These are phyloP conservation scores for Phyllosticta citrichinensis DNA, from an alignment of 2,329 filamentous ascomycete species.

Conservation along the genomic window DNA sequence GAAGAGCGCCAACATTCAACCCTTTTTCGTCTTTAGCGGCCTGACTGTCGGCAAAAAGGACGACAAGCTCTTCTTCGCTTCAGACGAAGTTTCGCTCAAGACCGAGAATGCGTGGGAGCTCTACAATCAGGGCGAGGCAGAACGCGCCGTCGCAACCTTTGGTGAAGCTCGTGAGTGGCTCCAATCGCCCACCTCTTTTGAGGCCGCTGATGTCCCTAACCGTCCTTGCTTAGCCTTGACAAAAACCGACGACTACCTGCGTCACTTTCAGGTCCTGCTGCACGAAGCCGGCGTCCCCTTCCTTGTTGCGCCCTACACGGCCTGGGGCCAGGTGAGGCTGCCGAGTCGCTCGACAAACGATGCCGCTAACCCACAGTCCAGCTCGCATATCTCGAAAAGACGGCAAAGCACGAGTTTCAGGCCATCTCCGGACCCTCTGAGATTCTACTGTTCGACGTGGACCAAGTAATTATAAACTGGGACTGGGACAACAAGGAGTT, in stretches of 20 bases:
- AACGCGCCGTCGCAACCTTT: conserved; percentile 76
- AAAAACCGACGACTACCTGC: conserved; percentile 54
- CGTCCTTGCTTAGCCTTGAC: conserved; percentile 27
- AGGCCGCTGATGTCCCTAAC: conserved; percentile 12
- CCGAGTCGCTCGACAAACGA: neutral
- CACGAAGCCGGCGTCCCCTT: conserved; percentile 61
- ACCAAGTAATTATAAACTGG: conserved; percentile 58
- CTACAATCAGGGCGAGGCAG: conserved; percentile 72
- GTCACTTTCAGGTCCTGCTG: conserved; percentile 66
- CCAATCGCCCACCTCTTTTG: neutral
- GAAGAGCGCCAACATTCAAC: conserved; percentile 59
- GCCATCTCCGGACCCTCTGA: conserved; percentile 79
- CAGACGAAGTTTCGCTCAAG: conserved; percentile 54
- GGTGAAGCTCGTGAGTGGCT: conserved; percentile 58
- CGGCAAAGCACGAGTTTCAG: conserved; percentile 57
- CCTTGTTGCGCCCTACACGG: conserved; percentile 76
- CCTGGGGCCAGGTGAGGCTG: conserved; percentile 67
- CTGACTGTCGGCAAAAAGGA: conserved; percentile 70
- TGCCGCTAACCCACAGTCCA: conserved; percentile 30
- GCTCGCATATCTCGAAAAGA: conserved; percentile 69
- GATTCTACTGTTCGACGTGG: conserved; percentile 73
- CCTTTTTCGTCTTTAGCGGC: conserved; percentile 87
- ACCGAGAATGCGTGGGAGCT: conserved; percentile 76
- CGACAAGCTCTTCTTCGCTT: conserved; percentile 45
- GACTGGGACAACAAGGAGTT: conserved; percentile 62